Evolutionary conservation across 2,329 filamentous ascomycete genomes (phyloP), one percentile per base, ranked within the genome.

Genomic region (Akanthomyces dipterigenus): DNA sequence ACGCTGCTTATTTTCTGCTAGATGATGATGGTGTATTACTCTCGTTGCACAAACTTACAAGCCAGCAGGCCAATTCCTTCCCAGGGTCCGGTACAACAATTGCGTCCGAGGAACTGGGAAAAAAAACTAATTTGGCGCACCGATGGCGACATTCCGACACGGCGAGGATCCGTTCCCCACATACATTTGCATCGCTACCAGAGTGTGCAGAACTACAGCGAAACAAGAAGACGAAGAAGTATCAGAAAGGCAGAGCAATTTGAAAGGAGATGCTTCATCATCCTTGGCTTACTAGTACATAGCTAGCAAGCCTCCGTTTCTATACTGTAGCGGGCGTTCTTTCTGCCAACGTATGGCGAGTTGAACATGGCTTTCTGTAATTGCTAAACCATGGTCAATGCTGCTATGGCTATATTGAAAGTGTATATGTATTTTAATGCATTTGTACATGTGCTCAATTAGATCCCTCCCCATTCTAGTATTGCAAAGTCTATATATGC

Each of bases 101-200:
- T 46, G 34, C 9, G 40, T 46, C 40, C 31, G 38, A 53, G 36
- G 18, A 8, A 62, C 8, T n/a, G n/a, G n/a, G 24, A 5, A 34
- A 36, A 58, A 62, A 62, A 57, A 58, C n/a, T 38, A n/a, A 62
- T 60, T 59, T 55, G 61, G 50, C 28, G 55, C 49, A 51, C 42
- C 51, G 64, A 68, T 68, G 67, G 66, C 67, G 67, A 68, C 67
- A 68, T 66, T 50, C 63, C 59, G 63, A 55, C 42, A 26, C 50
- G 22, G 42, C 54, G 55, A 57, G 53, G 54, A 53, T 57, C 54
- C 60, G 54, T 36, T 34, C 60, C 24, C 60, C 51, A 50, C 60
- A 38, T 24, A 28, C 42, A n/a, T 43, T n/a, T 11, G 9, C 18
- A 8, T 36, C 20, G 31, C 31, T 34, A 34, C 31, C 6, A 34